phyloP scores from a whole-genome alignment of 2,329 filamentous ascomycete genomes.

The Metarhizium album region DNA sequence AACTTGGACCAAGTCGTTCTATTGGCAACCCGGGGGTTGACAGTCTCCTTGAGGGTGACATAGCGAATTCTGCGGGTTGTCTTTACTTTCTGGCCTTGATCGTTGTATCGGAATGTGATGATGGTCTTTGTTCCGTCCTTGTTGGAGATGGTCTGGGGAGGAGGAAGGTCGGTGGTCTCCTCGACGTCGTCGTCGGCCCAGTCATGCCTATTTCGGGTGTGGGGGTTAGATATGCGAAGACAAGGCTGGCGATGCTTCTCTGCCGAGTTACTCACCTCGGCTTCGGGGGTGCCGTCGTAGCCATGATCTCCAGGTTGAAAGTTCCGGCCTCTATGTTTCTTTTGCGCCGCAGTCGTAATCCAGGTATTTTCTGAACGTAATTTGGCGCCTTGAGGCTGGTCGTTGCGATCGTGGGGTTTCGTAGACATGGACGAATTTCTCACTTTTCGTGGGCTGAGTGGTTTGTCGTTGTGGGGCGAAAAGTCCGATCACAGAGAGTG shows the following conservation, averaged over 20 bases:
- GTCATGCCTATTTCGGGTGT: slow-evolving; percentile 47
- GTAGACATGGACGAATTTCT: slow-evolving; percentile 26
- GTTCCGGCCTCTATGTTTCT: not conserved
- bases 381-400: slow-evolving; percentile 13
- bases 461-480: slow-evolving; percentile 23
- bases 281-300: slow-evolving; percentile 28
- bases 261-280: slow-evolving; percentile 24
- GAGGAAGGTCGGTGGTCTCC: slow-evolving; percentile 61
- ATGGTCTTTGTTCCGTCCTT: slow-evolving; percentile 98
- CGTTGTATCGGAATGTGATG: slow-evolving; percentile 81
- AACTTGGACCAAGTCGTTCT: slow-evolving; percentile 92
- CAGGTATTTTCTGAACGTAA: slow-evolving; percentile 7
- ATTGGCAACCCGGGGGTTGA: slow-evolving; percentile 94
- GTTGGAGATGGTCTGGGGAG: slow-evolving; percentile 84
- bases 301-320: slow-evolving; percentile 21
- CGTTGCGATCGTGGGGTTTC: slow-evolving; percentile 28
- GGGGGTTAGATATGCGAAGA: slow-evolving; percentile 22
- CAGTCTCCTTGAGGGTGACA: slow-evolving; percentile 80
- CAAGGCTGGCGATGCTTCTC: slow-evolving; percentile 3
- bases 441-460: slow-evolving; percentile 28
- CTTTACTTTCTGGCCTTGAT: slow-evolving; percentile 92
- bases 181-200: slow-evolving; percentile 96
- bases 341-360: not conserved
- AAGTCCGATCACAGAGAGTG: slow-evolving; percentile 16
- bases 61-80: slow-evolving; percentile 91